phyloP scores from a whole-genome alignment of 1,284 basidiomycete genomes.

The Trametes versicolor region DNA sequence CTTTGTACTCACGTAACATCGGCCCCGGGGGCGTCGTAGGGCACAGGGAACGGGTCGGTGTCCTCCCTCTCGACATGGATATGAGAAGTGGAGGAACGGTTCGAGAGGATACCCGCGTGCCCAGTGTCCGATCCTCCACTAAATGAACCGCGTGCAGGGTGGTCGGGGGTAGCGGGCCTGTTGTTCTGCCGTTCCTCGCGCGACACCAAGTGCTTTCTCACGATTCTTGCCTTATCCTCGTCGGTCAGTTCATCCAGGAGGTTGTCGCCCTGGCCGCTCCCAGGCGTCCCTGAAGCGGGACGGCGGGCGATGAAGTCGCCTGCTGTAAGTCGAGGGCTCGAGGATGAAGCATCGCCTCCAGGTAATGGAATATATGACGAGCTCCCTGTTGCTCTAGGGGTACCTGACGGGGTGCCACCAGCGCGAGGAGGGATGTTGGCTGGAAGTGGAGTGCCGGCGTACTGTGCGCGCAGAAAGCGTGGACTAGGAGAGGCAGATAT shows the following conservation, averaged over 20 bases:
- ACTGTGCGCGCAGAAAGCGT: constrained; percentile 66
- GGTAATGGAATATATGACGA: constrained; percentile 29
- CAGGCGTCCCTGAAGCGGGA: constrained; percentile 43
- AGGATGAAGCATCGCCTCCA: constrained; percentile 32
- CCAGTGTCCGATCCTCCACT: constrained; percentile 43
- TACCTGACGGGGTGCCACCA: constrained; percentile 44
- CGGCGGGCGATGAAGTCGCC: constrained; percentile 46
- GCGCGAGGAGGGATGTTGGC: constrained; percentile 68
- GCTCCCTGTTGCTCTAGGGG: constrained; percentile 38
- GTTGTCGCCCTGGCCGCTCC: constrained; percentile 44
- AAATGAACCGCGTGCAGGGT: constrained; percentile 38
- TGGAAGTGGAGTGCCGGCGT: constrained; percentile 66
- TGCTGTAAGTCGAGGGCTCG: constrained; percentile 40
- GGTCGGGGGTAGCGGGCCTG: constrained; percentile 24
- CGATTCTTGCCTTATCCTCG: constrained; percentile 85
- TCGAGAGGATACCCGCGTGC: constrained; percentile 39
- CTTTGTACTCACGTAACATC: constrained; percentile 84
- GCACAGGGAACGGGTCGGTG: constrained; percentile 81
- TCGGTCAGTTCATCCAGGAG: constrained; percentile 69
- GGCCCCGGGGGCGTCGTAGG: constrained; percentile 85
- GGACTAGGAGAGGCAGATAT: constrained; percentile 45
- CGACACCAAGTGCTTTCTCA: constrained; percentile 84
- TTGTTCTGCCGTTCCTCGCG: constrained; percentile 65
- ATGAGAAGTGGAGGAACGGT: constrained; percentile 48
- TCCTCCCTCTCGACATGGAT: constrained; percentile 51